Evolutionary conservation across 2,329 filamentous ascomycete species (phyloP), one percentile per base, ranked within the genome.

Genomic region (Dothistroma septosporum): DNA sequence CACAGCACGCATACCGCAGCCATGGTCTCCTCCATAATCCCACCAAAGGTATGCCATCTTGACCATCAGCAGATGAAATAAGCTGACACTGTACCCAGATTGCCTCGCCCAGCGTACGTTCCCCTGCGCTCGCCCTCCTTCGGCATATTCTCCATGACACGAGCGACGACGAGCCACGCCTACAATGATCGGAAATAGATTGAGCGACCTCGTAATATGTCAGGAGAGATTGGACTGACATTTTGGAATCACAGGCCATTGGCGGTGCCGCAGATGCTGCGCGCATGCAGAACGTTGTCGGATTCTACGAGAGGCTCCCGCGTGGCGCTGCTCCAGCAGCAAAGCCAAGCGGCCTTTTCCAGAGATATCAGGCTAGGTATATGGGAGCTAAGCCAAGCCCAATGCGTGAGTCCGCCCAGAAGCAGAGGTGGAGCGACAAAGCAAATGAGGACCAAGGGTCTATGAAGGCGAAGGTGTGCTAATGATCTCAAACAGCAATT

Each of bases 221-320:
- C 8, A 19, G 7, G 52, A 12, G 41, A 19, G 31, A 1, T 1
- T 12, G 22, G 19, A 58, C 69, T 72, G 61, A 74, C 59, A 54
- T 5, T 32, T 53, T 28, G 64, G 69, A 14, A n/a, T 62, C 66
- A 69, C 77, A 97, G 94, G 92, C 90, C 72, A 92, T 99, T 76
- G 93, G 94, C 75, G 89, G 90, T 76, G 92, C 92, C 71, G 91
- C 92, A 76, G 93, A 97, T 87, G 94, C 94, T 76, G 86, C 92
- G 75, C 91, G 93, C 78, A 97, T 99, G 94, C 90, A 96, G 79
- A 90, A 92, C 74, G 92, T 99, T 72, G 93, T 97, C 79, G 91
- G 85, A 82, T 97, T 99, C 86, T 99, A 99, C 86, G 91, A 95
- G 83, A 95, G 93, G 80, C 91, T 99, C 62, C 94, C 95, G 76